These are phyloP conservation scores for Colletotrichum sublineola DNA, from an alignment of 2,329 filamentous ascomycete genomes.

Conservation along the genomic window DNA sequence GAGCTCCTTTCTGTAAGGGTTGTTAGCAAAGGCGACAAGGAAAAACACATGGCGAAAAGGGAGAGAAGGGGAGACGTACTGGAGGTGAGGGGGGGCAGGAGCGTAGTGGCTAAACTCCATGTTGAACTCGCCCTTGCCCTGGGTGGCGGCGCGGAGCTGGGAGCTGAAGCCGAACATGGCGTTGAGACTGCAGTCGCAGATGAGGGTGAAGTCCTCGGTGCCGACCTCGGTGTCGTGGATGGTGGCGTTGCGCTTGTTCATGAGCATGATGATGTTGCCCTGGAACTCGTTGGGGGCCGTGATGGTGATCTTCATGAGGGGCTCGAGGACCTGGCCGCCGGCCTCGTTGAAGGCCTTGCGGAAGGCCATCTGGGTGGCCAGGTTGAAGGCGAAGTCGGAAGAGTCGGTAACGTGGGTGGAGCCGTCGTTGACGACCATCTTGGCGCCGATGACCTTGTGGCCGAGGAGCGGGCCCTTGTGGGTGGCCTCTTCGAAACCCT, in stretches of 20 bases:
- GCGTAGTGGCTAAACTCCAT: conserved; percentile 99
- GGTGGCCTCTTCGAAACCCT: conserved; percentile 89
- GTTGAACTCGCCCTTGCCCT: conserved; percentile 97
- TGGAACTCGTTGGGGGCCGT: conserved; percentile 98
- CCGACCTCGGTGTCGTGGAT: conserved; percentile 97
- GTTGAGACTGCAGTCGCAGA: conserved; percentile 93
- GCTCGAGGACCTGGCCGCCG: conserved; percentile 88
- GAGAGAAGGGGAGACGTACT: conserved; percentile 69
- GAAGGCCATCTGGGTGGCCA: conserved; percentile 96
- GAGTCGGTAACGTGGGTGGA: conserved; percentile 98
- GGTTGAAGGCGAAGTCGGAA: conserved; percentile 95
- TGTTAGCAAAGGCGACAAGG: conserved; percentile 45
- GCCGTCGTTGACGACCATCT: conserved; percentile 95
- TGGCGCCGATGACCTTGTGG: conserved; percentile 89
- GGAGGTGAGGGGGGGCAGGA: conserved; percentile 86
- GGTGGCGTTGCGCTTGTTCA: conserved; percentile 96
- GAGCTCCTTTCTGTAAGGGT: conserved; percentile 65
- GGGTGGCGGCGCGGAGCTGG: conserved; percentile 90
- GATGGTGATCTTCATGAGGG: conserved; percentile 98
- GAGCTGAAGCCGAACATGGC: conserved; percentile 98
- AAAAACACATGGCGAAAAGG: conserved; percentile 26
- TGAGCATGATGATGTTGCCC: conserved; percentile 90
- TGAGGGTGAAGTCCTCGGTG: conserved; percentile 91
- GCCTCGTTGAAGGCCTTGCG: conserved; percentile 89
- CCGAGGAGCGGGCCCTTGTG: conserved; percentile 91